Evolutionary conservation across 2,329 filamentous ascomycete genomes (phyloP), one percentile per base, ranked within the genome.

Genomic region (Botrytis medusae): DNA sequence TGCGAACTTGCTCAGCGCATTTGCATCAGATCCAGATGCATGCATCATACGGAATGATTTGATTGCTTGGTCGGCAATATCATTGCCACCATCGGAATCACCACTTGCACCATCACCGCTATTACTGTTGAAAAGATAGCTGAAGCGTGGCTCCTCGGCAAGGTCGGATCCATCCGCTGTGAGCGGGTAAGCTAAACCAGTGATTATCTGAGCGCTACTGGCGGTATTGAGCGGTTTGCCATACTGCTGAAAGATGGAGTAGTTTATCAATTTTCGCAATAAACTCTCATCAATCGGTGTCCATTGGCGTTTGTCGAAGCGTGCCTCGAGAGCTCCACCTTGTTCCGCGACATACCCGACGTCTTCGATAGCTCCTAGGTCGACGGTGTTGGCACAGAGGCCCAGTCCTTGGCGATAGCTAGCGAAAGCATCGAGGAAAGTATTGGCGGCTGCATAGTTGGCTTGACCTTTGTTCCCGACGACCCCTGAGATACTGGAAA

Each of bases 401-500:
- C 67, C 67, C 12, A 59, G 51, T 12, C 29, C 40, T 34, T 60
- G 67, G 16, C 67, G 51, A 29, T 70, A 70, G 48, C 25, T 25
- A 7, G 51, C 67, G n/a, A 70, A 70, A 29, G 51, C 34, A 22
- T 86, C 83, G 2, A 86, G 80, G 80, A 84, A 87, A 44, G 82
- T 82, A 77, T 87, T 87, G 44, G 83, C 86, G 0, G 85, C 84
- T 4, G 84, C 82, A 77, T 90, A 89, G 4, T 86, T 85, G 8
- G 86, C 74, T 63, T 84, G 82, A 0, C 77, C 79, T 0, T 76
- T 77, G 18, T 79, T 79, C 0, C 83, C 83, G 0, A 81, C 34
- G 4, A 84, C 76, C 0, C 81, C 80, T 44, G 77, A 78, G 42
- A 82, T 74, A 0, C 82, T 84, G 7, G 82, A 82, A 16, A 84